Percentiles rank a stretch among this genome's conserved stretches.
These are phyloP conservation scores for Vitis hybrid DNA, from an alignment of 177 flowering plant species.

Conservation along the genomic window DNA sequence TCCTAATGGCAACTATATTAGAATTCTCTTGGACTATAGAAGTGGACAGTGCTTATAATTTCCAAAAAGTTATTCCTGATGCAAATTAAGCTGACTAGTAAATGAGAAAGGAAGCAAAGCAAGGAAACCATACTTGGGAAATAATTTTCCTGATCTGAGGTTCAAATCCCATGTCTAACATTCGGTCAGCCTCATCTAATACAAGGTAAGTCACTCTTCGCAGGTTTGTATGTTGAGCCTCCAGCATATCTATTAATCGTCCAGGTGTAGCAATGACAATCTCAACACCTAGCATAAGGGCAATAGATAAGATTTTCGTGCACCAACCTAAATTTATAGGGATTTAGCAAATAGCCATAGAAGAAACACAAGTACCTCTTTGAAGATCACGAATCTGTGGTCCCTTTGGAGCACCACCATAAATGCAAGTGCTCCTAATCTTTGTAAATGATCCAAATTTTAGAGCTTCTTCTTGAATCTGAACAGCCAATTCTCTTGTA, in stretches of 20 bases:
- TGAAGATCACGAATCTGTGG: slow-evolving; percentile 97
- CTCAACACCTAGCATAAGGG: slow-evolving; percentile 69
- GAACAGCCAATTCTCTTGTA: slow-evolving; percentile 96
- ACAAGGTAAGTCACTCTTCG: slow-evolving; percentile 94
- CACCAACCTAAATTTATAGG: background rate
- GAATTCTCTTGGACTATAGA: too few species aligned
- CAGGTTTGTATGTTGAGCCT: slow-evolving; percentile 83
- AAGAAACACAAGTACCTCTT: slow-evolving; percentile 48
- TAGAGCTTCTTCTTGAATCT: slow-evolving; percentile 84
- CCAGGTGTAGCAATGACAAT: slow-evolving; percentile 98
- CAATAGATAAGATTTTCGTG: background rate
- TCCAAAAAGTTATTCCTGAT: too few species aligned
- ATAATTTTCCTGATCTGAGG: slow-evolving; percentile 95
- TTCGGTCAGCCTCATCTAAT: slow-evolving; percentile 96
- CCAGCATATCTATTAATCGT: slow-evolving; percentile 93
- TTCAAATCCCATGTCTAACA: slow-evolving; percentile 99
- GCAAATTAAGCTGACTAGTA: background rate
- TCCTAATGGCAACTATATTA: too few species aligned
- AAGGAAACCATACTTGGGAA: slow-evolving; percentile 55
- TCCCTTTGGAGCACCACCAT: slow-evolving; percentile 99
- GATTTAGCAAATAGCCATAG: background rate
- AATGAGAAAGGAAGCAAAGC: background rate
- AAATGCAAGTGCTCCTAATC: slow-evolving; percentile 81
- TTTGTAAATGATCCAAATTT: slow-evolving; percentile 73
- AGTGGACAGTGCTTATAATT: background rate